Evolutionary conservation across 495 filamentous ascomycete genomes (phyloP), one percentile per base, ranked within the genome.

Genomic region (Choiromyces venosus): DNA sequence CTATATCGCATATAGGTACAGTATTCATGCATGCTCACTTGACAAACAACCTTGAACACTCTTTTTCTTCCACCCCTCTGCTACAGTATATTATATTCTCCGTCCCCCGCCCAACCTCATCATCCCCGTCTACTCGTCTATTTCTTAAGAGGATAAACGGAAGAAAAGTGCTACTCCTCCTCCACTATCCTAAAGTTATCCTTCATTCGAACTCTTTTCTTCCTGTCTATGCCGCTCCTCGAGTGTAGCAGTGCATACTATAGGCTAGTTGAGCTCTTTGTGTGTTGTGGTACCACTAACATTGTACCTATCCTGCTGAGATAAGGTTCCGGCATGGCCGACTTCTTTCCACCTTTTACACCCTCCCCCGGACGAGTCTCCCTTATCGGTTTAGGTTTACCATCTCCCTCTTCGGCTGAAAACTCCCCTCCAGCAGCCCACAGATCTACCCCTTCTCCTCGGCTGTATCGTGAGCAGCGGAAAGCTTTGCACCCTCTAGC

Each of bases 401-500:
- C 66, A 19, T 68, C 69, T 18, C n/a, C 66, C 29, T 72, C 73
- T 7, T 77, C 73, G 18, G 65, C 69, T 29, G 75, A 77, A 66
- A 77, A 77, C 66, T 76, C 75, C 29, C 75, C 75, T 25, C 75
- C 73, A 64, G 56, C 73, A 77, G 68, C 67, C 37, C 66, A 73
- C 6, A 79, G 76, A 36, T 33, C 76, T n/a, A 39, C 46, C 9
- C 76, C 71, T 67, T 69, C 76, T 29, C 68, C 76, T 33, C 76
- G 72, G 37, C 65, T 71, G 35, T 75, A 61, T 19, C 74, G 74
- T 42, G 74, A 73, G 46, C 74, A 80, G n/a, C 78, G 79, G 10
- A 80, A 74, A 66, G 74, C 67, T 36, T 52, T 80, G 67, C 74
- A 72, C 39, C 78, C 78, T 46, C 40, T 77, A 40, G 72, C 75